These are phyloP conservation scores for Endocalyx cinctus DNA, from an alignment of 2,329 filamentous ascomycete species.

Conservation along the genomic window DNA sequence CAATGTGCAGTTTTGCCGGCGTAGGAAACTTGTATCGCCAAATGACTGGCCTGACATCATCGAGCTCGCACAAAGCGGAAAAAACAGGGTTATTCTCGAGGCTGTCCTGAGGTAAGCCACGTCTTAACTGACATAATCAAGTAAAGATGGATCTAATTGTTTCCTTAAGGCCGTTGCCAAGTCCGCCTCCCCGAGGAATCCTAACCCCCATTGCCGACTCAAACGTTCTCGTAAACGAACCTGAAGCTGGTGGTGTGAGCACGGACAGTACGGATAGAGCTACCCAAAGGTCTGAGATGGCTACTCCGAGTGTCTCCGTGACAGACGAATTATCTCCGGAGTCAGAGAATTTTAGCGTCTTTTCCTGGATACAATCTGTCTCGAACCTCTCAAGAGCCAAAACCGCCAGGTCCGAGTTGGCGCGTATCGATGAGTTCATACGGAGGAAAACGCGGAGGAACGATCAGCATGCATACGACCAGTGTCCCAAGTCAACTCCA, in stretches of 20 bases:
- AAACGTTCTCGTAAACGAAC: background rate
- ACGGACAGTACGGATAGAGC: constrained; percentile 1
- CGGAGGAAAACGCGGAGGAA: background rate
- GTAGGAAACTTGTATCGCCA: constrained; percentile 7
- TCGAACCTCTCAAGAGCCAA: background rate
- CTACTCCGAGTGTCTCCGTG: background rate
- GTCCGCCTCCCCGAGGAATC: constrained; percentile 1
- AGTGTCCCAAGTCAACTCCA: constrained; percentile 12
- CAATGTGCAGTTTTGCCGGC: constrained; percentile 13
- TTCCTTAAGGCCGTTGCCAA: constrained; percentile 2
- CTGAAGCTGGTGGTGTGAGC: background rate
- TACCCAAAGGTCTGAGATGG: background rate
- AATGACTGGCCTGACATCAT: constrained; percentile 17
- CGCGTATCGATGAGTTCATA: constrained; percentile 2
- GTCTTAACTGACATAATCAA: too few species aligned
- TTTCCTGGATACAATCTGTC: constrained; percentile 3
- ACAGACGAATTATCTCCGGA: constrained; percentile 3
- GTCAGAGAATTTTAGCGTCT: constrained; percentile 2
- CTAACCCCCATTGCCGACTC: background rate
- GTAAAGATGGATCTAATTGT: constrained; percentile 2
- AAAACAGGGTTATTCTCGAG: constrained; percentile 10
- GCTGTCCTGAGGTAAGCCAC: constrained; percentile 3
- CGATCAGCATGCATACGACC: constrained; percentile 12
- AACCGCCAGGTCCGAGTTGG: constrained; percentile 1
- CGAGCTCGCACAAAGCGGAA: constrained; percentile 11